Conservation (phyloP, 2,329 filamentous ascomycete genomes). For the Apiospora hydei region DNA sequence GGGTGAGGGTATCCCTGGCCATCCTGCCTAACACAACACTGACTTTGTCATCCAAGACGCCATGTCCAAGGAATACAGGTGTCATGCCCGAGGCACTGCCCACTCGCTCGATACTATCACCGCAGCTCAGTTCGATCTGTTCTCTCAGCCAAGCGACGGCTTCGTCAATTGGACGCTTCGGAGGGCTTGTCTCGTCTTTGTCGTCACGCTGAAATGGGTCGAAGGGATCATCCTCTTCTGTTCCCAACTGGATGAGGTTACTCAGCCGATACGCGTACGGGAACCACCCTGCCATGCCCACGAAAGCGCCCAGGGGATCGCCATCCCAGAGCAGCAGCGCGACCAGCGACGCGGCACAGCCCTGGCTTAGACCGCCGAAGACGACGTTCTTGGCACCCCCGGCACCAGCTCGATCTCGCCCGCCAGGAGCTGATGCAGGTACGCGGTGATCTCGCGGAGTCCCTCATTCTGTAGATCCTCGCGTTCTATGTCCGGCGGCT, state of each 20-base stretch:
- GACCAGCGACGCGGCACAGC: constrained; percentile 55
- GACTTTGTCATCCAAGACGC: not conserved
- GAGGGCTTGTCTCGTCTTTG: not conserved
- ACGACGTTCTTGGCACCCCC: constrained; percentile 48
- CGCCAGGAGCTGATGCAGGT: constrained; percentile 48
- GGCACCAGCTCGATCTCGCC: constrained; percentile 45
- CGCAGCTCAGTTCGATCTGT: not conserved
- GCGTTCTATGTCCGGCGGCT: constrained; percentile 30
- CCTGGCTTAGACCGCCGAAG: constrained; percentile 61
- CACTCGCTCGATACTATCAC: no score
- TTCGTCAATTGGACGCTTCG: not conserved
- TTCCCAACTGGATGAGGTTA: not conserved
- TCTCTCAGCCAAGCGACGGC: not conserved
- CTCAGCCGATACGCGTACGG: constrained; percentile 42
- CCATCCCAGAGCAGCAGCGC: constrained; percentile 53
- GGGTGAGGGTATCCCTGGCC: not conserved
- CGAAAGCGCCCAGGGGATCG: constrained; percentile 44
- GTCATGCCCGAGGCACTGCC: not conserved
- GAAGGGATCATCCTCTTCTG: not conserved
- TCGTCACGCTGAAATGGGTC: constrained; percentile 29
- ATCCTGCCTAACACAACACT: not conserved
- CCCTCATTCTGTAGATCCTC: constrained; percentile 47
- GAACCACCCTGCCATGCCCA: constrained; percentile 56
- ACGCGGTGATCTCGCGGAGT: constrained; percentile 50
- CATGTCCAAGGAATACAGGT: not conserved